These are phyloP conservation scores for Pseudoneurospora amorphoporcata DNA, from an alignment of 495 filamentous ascomycete genomes.

Conservation along the genomic window DNA sequence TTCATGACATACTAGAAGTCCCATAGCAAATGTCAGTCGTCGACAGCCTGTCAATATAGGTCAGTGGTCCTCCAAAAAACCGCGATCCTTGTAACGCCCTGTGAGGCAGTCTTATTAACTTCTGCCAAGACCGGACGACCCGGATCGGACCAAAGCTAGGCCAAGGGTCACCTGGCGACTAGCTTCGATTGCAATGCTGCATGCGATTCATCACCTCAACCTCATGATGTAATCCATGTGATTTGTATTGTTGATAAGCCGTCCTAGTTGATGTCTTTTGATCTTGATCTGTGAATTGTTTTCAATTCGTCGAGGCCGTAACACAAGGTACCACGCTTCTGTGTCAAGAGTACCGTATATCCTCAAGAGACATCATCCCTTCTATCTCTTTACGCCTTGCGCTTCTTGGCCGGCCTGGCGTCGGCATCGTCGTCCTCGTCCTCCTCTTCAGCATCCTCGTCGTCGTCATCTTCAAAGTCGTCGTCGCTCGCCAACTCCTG, in stretches of 20 bases:
- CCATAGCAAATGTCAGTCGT: not conserved
- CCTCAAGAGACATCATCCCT: not conserved
- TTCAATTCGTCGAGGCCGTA: not conserved
- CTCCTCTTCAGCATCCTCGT: constrained; percentile 31
- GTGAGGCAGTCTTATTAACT: not conserved
- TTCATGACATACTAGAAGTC: not conserved
- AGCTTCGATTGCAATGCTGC: not conserved
- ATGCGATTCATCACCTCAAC: not conserved
- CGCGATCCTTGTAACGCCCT: not conserved
- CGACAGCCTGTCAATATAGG: not conserved
- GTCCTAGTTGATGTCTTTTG: not conserved
- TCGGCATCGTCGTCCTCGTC: constrained; percentile 32
- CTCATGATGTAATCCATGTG: not conserved
- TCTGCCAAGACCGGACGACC: not conserved
- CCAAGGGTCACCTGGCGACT: not conserved
- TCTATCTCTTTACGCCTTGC: constrained; percentile 21
- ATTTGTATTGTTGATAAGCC: not conserved
- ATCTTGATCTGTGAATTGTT: not conserved
- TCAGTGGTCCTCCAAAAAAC: not conserved
- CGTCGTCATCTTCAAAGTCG: constrained; percentile 49
- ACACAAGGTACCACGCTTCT: not conserved
- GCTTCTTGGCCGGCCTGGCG: constrained; percentile 34
- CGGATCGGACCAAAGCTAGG: not conserved
- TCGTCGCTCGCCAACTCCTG: constrained; percentile 42
- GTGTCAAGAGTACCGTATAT: not conserved